A percentile compares a stretch with the other conserved stretches of the same genome.
phyloP scores from a whole-genome alignment of 192 early-diverging fungal species.

The Backusella macrospora region DNA sequence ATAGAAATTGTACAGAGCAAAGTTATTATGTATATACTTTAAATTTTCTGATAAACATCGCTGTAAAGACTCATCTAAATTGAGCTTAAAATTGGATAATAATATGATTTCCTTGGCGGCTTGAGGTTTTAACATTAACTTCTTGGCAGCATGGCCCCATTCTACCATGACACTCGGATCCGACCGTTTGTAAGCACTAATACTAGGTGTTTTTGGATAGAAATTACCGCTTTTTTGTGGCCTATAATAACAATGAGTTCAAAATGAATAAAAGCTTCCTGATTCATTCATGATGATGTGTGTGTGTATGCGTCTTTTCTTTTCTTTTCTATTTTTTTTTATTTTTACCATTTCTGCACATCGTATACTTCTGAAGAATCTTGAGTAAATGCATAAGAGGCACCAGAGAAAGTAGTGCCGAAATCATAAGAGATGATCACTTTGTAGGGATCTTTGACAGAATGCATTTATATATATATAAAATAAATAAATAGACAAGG shows the following conservation, averaged over 20 bases:
- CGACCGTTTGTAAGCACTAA: conserved; percentile 41
- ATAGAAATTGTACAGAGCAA: background rate
- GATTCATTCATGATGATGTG: no score
- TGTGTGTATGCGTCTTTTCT: background rate
- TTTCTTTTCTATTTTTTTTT: background rate
- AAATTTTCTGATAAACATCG: conserved; percentile 43
- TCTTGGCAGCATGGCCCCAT: conserved; percentile 50
- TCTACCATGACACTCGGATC: conserved; percentile 42
- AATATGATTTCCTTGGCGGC: conserved; percentile 24
- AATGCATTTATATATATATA: background rate
- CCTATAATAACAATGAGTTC: conserved; percentile 26
- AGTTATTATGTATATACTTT: conserved; percentile 14
- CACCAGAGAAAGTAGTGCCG: conserved; percentile 56
- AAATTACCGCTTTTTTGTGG: conserved; percentile 37
- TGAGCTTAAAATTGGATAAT: conserved; percentile 53
- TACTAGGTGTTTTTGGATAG: conserved; percentile 51
- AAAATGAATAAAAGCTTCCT: background rate
- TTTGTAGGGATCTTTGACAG: conserved; percentile 30
- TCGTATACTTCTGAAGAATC: conserved; percentile 47
- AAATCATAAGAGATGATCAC: conserved; percentile 39
- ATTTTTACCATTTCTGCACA: conserved; percentile 48
- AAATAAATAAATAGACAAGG: background rate
- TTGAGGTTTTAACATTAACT: conserved; percentile 22
- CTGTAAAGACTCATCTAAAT: conserved; percentile 50
- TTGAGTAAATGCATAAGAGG: conserved; percentile 50